A percentile compares a stretch with the other conserved stretches of the same genome.
These are phyloP conservation scores for Amanita rimosa DNA, from an alignment of 768 basidiomycete genomes.

Conservation along the genomic window DNA sequence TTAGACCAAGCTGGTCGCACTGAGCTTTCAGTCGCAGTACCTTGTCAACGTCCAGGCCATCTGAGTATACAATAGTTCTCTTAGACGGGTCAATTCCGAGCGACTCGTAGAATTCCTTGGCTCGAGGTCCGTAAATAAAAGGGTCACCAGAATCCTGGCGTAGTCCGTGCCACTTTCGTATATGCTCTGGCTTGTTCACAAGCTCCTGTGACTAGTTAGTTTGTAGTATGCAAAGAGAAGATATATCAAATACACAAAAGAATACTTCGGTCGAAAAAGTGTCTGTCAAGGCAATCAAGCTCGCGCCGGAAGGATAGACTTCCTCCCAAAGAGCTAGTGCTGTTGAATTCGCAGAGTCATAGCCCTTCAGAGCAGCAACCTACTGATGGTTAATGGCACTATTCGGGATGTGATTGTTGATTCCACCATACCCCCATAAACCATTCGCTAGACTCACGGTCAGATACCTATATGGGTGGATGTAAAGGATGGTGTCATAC, in stretches of 20 bases:
- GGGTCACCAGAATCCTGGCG: slow-evolving; percentile 96
- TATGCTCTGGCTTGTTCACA: slow-evolving; percentile 40
- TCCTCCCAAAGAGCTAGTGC: slow-evolving; percentile 85
- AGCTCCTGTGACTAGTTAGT: slow-evolving; percentile 37
- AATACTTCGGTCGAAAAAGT: slow-evolving; percentile 87
- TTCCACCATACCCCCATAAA: slow-evolving; percentile 65
- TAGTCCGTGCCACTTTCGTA: slow-evolving; percentile 66
- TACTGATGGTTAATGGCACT: slow-evolving; percentile 17
- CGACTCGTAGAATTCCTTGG: slow-evolving; percentile 57
- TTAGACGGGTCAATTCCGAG: slow-evolving; percentile 55
- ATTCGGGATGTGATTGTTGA: neutral
- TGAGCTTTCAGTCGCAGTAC: slow-evolving; percentile 60
- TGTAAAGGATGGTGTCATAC: slow-evolving; percentile 33
- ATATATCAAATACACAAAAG: slow-evolving; percentile 45
- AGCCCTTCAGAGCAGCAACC: slow-evolving; percentile 80
- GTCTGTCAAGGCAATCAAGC: slow-evolving; percentile 79
- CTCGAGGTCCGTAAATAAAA: slow-evolving; percentile 63
- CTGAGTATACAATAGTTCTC: slow-evolving; percentile 79
- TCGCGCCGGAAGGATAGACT: slow-evolving; percentile 41
- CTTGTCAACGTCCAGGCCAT: slow-evolving; percentile 63
- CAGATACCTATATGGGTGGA: slow-evolving; percentile 8
- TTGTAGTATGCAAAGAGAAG: neutral
- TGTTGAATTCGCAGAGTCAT: slow-evolving; percentile 58
- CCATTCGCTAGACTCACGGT: slow-evolving; percentile 53
- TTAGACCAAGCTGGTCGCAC: slow-evolving; percentile 63